These are phyloP conservation scores for Exsudoporus frostii DNA, from an alignment of 768 basidiomycete species.

Conservation along the genomic window DNA sequence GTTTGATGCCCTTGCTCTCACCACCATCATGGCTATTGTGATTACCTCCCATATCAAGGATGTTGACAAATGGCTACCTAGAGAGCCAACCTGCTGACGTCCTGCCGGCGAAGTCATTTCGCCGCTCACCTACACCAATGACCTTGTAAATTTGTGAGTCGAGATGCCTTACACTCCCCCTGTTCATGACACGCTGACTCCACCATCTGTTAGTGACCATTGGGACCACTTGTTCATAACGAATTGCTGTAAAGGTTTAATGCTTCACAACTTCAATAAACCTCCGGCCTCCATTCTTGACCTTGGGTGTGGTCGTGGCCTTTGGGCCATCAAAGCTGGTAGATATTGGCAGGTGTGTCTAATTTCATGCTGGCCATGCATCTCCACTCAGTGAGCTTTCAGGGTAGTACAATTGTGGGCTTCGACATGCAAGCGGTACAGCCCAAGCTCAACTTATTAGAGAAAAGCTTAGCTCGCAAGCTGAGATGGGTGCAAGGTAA, in stretches of 20 bases:
- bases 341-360: constrained; percentile 58
- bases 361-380: neutral
- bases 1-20: constrained; percentile 24
- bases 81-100: constrained; percentile 40
- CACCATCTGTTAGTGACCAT: constrained; percentile 47
- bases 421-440: constrained; percentile 57
- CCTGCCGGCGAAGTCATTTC: constrained; percentile 50
- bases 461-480: constrained; percentile 44
- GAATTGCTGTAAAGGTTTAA: constrained; percentile 45
- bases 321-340: constrained; percentile 70
- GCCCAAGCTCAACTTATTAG: constrained; percentile 40
- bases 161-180: neutral
- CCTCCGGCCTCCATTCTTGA: constrained; percentile 59
- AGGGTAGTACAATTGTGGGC: constrained; percentile 57
- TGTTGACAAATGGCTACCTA: constrained; percentile 44
- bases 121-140: constrained; percentile 49
- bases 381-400: constrained; percentile 2
- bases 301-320: constrained; percentile 68
- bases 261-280: constrained; percentile 49
- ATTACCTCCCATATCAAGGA: constrained; percentile 34
- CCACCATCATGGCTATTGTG: constrained; percentile 21
- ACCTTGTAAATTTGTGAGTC: constrained; percentile 55
- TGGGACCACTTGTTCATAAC: constrained; percentile 70
- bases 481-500: constrained; percentile 68
- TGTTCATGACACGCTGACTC: neutral